These are phyloP conservation scores for Rehmannia glutinosa DNA, from an alignment of 257 asterid genomes.

Conservation along the genomic window DNA sequence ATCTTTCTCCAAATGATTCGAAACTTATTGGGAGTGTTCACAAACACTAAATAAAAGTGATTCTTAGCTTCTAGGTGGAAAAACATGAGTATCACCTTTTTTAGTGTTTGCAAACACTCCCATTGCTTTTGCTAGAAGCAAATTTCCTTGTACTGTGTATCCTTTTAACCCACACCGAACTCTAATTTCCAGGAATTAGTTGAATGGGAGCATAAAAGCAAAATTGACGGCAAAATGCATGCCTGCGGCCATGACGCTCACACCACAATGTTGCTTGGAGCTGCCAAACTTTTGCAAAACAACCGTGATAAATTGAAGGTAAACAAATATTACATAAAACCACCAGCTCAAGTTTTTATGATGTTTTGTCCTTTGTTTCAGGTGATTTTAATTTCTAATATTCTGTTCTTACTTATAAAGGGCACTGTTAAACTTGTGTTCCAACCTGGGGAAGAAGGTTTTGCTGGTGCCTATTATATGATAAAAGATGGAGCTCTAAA, in stretches of 20 bases:
- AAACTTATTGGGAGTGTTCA: too few species aligned
- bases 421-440: slow-evolving; percentile 85
- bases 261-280: slow-evolving; percentile 90
- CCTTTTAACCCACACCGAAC: neutral
- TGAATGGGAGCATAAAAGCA: slow-evolving; percentile 93
- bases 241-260: slow-evolving; percentile 98
- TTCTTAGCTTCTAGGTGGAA: too few species aligned
- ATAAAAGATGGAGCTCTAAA: slow-evolving; percentile 67
- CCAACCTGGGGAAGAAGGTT: slow-evolving; percentile 95
- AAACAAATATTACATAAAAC: neutral
- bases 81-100: too few species aligned
- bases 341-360: neutral
- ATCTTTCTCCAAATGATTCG: too few species aligned
- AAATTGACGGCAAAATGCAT: slow-evolving; percentile 81
- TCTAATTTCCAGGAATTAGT: slow-evolving; percentile 61
- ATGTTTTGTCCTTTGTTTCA: neutral
- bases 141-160: neutral
- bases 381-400: slow-evolving; percentile 14
- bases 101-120: too few species aligned
- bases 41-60: too few species aligned
- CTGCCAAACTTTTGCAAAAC: slow-evolving; percentile 73
- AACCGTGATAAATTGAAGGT: slow-evolving; percentile 66
- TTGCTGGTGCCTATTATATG: slow-evolving; percentile 68
- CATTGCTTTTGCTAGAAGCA: neutral
- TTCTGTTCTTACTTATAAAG: slow-evolving; percentile 23